Conservation (phyloP, 108 stramenopile species). For the Fragilaria radians region DNA sequence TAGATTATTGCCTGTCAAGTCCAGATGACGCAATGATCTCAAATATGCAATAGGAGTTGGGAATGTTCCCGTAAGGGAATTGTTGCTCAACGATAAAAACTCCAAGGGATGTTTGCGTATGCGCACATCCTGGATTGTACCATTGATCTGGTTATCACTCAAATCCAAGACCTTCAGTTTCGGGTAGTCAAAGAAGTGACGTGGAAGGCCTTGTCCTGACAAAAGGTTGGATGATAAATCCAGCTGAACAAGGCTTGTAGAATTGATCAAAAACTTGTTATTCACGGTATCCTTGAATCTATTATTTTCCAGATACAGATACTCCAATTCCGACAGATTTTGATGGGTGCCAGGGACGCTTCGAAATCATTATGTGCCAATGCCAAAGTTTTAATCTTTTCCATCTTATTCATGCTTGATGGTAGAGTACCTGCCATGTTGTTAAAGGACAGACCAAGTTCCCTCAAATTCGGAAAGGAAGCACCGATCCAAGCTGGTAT, state of each 20-base stretch:
- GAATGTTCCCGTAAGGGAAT: conserved; percentile 38
- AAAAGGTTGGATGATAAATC: conserved; percentile 1
- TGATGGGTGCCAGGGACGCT: background rate
- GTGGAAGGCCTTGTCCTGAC: background rate
- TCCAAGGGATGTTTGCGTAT: conserved; percentile 6
- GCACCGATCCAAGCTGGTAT: conserved; percentile 1
- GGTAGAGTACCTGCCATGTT: background rate
- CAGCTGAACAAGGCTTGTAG: background rate
- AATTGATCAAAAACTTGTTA: background rate
- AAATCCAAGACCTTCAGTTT: conserved; percentile 6
- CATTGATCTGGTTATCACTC: background rate
- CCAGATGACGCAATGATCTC: conserved; percentile 11
- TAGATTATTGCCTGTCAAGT: conserved; percentile 35
- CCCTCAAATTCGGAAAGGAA: conserved; percentile 1
- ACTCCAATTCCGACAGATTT: conserved; percentile 21
- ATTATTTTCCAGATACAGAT: conserved; percentile 33
- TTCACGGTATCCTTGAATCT: conserved; percentile 18
- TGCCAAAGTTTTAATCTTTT: background rate
- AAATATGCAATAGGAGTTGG: conserved; percentile 27
- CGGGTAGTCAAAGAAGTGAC: background rate
- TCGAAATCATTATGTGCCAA: background rate
- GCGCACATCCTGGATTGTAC: background rate
- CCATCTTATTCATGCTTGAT: background rate
- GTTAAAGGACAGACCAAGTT: background rate
- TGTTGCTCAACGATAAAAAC: conserved; percentile 26